Conservation (phyloP, 495 filamentous ascomycete species). For the Delitschia confertaspora region DNA sequence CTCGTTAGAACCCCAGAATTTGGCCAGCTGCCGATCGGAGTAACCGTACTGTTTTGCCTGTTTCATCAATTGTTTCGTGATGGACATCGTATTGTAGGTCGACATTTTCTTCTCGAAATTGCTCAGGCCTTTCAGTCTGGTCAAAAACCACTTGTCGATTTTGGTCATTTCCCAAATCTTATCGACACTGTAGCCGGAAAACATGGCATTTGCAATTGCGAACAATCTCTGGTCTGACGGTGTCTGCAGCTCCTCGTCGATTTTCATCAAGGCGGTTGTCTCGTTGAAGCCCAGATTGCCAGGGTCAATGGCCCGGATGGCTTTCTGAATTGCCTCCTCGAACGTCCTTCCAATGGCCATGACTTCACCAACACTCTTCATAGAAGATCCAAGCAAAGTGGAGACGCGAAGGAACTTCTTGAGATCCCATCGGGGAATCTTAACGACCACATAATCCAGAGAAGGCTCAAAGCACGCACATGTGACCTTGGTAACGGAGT, state of each 20-base stretch:
- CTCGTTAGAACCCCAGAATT: slow-evolving; percentile 89
- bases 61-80: slow-evolving; percentile 56
- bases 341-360: slow-evolving; percentile 97
- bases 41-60: slow-evolving; percentile 91
- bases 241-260: slow-evolving; percentile 90
- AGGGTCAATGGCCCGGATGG: slow-evolving; percentile 88
- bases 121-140: slow-evolving; percentile 78
- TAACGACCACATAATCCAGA: slow-evolving; percentile 95
- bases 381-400: slow-evolving; percentile 87
- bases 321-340: slow-evolving; percentile 97
- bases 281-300: slow-evolving; percentile 93
- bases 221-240: slow-evolving; percentile 96
- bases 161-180: slow-evolving; percentile 97
- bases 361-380: slow-evolving; percentile 99
- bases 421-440: slow-evolving; percentile 97
- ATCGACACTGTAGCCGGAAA: slow-evolving; percentile 81
- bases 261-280: slow-evolving; percentile 86
- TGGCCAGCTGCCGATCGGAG: slow-evolving; percentile 85
- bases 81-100: slow-evolving; percentile 57
- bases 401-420: slow-evolving; percentile 98
- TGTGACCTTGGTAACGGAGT: slow-evolving; percentile 91
- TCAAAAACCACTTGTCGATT: slow-evolving; percentile 97
- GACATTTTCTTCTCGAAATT: slow-evolving; percentile 76
- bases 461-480: slow-evolving; percentile 99
- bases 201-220: slow-evolving; percentile 96